Evolutionary conservation across 495 filamentous ascomycete species (phyloP).

Genomic region (Tuber aestivum): DNA sequence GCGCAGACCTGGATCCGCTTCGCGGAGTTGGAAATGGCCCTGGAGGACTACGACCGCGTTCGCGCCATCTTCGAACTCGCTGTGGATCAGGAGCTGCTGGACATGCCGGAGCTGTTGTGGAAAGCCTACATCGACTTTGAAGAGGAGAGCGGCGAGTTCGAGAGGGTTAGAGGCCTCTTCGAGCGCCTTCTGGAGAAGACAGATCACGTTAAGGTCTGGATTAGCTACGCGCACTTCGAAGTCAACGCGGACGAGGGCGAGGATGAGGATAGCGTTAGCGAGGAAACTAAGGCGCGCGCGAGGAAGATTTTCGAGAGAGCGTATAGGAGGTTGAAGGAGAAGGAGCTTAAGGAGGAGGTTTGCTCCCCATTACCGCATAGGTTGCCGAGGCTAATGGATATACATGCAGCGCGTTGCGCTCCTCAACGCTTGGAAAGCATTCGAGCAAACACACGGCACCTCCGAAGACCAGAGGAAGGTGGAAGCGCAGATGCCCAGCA

Average conservation of each 20-base stretch:
- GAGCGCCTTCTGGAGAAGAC: constrained; percentile 89
- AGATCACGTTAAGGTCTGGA: constrained; percentile 98
- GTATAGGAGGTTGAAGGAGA: constrained; percentile 82
- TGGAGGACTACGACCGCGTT: constrained; percentile 80
- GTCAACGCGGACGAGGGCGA: constrained; percentile 69
- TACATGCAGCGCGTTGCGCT: constrained; percentile 65
- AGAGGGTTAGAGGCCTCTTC: constrained; percentile 72
- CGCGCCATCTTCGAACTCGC: constrained; percentile 92
- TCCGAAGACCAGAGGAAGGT: constrained; percentile 74
- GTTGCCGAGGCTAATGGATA: constrained; percentile 34
- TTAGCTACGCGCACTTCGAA: constrained; percentile 92
- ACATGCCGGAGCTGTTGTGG: constrained; percentile 97
- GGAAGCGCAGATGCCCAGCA: constrained; percentile 85
- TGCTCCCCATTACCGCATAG: constrained; percentile 16
- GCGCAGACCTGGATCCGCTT: constrained; percentile 92
- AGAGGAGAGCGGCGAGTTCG: constrained; percentile 86
- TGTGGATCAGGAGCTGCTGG: constrained; percentile 72
- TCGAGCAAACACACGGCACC: constrained; percentile 78
- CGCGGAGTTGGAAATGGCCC: constrained; percentile 79
- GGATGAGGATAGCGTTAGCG: constrained; percentile 67
- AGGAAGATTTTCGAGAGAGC: constrained; percentile 80
- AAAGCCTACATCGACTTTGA: constrained; percentile 98
- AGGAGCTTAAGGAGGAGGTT: constrained; percentile 87
- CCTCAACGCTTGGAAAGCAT: constrained; percentile 83
- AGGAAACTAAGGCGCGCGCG: constrained; percentile 73